Base-by-base conservation (phyloP, 148 eudicot genomes). In the Vaccinium myrtillus region DNA sequence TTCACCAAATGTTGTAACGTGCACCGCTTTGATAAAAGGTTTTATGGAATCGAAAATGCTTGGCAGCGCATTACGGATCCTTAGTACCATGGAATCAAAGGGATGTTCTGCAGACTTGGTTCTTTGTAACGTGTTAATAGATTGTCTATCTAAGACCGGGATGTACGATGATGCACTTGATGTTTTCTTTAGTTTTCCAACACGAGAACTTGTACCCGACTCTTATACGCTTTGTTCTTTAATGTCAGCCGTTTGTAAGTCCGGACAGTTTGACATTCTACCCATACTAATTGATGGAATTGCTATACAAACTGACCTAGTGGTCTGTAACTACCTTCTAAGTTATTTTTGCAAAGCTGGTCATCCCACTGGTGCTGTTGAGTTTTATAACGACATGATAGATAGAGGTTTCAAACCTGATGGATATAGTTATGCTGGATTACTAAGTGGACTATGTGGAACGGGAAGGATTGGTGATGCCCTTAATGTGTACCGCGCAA, bases 291-390 rank as follows among this genome's bases (percentile, higher is more conserved):
- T 88, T 8, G 76, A 82, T 82, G 90, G 91, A 67, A 32, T 82
- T 55, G 53, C 49, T 27, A 56, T 89, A 69, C 88, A 88, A 54
- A 81, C 87, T 67, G 92, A 92, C 81, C 87, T 89, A 79, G 89
- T 87, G 30, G 85, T 84, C 13, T 89, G 88, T 55, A 92, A 92
- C 80, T 85, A 88, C 30, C 87, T 92, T 77, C 59, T 92, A 49
- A 89, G 86, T 81, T 92, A 89, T 73, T 89, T 87, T 58, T 92
- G 91, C 85, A 89, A 87, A 84, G 91, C 94, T 49, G 94, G 94
- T 61, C 81, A 86, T 78, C 88, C 91, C 23, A 58, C 81, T 63
- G 80, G 81, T 82, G 92, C 92, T 73, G 82, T 92, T 81, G 88
- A 88, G 56, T 87, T 92, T 56, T 92, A 86, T 48, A 80, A 84